Conservation (phyloP, 371 early-diverging fungal genomes). For the Mortierella sp. region DNA sequence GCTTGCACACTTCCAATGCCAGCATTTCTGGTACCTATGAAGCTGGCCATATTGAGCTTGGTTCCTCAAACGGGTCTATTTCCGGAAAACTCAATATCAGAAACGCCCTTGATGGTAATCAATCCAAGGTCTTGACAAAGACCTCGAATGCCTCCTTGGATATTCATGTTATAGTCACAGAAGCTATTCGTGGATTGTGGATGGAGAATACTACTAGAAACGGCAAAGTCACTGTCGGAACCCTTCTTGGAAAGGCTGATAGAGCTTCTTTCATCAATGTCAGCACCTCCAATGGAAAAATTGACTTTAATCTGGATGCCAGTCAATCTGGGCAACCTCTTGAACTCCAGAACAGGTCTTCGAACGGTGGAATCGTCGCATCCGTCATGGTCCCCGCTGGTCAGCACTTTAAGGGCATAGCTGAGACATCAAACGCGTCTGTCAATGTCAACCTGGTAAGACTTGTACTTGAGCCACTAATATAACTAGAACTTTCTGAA, state of each 20-base stretch:
- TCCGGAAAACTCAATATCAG: constrained; percentile 22
- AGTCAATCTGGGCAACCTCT: constrained; percentile 30
- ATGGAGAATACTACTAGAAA: constrained; percentile 27
- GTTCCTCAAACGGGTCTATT: constrained; percentile 24
- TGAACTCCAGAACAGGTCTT: constrained; percentile 15
- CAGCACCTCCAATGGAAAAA: constrained; percentile 16
- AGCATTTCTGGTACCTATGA: not conserved
- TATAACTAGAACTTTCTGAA: too few species aligned
- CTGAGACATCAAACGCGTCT: constrained; percentile 25
- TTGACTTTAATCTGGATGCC: constrained; percentile 36
- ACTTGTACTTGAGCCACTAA: too few species aligned
- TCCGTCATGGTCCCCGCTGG: constrained; percentile 38
- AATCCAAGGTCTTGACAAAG: constrained; percentile 16
- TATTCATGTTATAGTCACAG: constrained; percentile 22
- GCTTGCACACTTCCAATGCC: constrained; percentile 21
- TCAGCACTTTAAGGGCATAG: constrained; percentile 16
- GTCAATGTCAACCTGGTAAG: constrained; percentile 44
- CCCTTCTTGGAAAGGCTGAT: constrained; percentile 33
- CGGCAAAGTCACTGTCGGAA: constrained; percentile 20
- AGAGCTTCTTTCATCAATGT: constrained; percentile 22
- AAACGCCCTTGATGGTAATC: constrained; percentile 19
- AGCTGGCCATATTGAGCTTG: constrained; percentile 25
- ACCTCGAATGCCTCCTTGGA: constrained; percentile 25
- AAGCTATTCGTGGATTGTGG: constrained; percentile 34
- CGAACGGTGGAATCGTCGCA: constrained; percentile 17